These are phyloP conservation scores for Amanita rubescens DNA, from an alignment of 768 basidiomycete species.

Conservation along the genomic window DNA sequence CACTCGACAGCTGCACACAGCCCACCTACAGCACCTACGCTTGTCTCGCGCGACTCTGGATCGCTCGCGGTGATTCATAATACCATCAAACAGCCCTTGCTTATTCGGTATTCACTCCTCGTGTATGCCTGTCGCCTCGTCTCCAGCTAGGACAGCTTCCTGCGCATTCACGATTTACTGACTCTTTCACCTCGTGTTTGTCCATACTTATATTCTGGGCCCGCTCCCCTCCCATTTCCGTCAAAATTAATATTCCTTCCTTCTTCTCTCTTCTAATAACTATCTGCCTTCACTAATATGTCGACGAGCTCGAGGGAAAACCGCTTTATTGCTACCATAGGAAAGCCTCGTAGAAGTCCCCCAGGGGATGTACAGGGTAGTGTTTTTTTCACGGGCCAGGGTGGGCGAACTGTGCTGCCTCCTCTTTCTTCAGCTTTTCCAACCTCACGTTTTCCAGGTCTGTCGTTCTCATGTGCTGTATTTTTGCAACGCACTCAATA, in stretches of 20 bases:
- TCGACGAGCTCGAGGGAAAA: constrained; percentile 65
- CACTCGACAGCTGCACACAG: constrained; percentile 8
- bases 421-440: constrained; percentile 79
- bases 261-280: constrained; percentile 46
- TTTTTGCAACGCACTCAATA: constrained; percentile 49
- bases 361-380: constrained; percentile 57
- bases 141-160: not conserved
- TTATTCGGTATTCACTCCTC: constrained; percentile 5
- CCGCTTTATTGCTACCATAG: constrained; percentile 58
- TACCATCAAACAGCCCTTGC: constrained; percentile 9
- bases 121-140: constrained; percentile 8
- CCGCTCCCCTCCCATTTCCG: constrained; percentile 38
- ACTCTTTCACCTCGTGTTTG: constrained; percentile 11
- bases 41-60: constrained; percentile 9
- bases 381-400: constrained; percentile 70
- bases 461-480: constrained; percentile 54
- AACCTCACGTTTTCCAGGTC: constrained; percentile 88
- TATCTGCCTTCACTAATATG: constrained; percentile 55
- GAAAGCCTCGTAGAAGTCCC: constrained; percentile 62
- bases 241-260: constrained; percentile 49
- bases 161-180: constrained; percentile 1
- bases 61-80: constrained; percentile 6
- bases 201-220: constrained; percentile 18
- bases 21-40: constrained; percentile 5
- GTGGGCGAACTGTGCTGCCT: constrained; percentile 86